Evolutionary conservation across 1,139 yeast species (phyloP).

Genomic region (Hansenula lynferdii): DNA sequence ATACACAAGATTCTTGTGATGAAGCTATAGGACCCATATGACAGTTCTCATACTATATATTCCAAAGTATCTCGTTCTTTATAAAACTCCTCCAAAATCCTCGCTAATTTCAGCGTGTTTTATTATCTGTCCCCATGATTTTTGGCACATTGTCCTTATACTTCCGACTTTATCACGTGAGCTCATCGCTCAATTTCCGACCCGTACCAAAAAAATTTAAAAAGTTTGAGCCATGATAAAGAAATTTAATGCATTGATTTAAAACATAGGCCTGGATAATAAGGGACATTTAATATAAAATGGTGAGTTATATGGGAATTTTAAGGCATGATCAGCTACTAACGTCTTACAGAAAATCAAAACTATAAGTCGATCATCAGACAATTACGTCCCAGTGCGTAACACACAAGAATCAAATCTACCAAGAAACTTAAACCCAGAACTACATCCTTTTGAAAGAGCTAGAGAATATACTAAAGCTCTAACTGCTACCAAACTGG

Average conservation of each 20-base stretch:
- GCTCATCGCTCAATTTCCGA: constrained; percentile 9
- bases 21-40: too few relatives aligned
- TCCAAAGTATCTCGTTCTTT: too few relatives aligned
- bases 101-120: too few relatives aligned
- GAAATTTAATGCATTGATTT: too few relatives aligned
- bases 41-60: too few relatives aligned
- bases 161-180: not conserved
- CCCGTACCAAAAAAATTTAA: not conserved
- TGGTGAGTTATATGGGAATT: not conserved
- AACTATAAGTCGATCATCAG: constrained; percentile 86
- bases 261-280: too few relatives aligned
- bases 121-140: too few relatives aligned
- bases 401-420: constrained; percentile 84
- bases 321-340: not conserved
- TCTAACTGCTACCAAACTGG: constrained; percentile 89
- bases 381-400: constrained; percentile 85
- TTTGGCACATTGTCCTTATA: not conserved
- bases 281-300: not conserved
- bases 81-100: too few relatives aligned
- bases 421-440: constrained; percentile 90
- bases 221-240: too few relatives aligned
- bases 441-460: constrained; percentile 93
- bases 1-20: too few relatives aligned
- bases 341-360: constrained; percentile 58
- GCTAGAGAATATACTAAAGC: constrained; percentile 97